phyloP scores from a whole-genome alignment of 768 basidiomycete species.

The Boletales sp. region DNA sequence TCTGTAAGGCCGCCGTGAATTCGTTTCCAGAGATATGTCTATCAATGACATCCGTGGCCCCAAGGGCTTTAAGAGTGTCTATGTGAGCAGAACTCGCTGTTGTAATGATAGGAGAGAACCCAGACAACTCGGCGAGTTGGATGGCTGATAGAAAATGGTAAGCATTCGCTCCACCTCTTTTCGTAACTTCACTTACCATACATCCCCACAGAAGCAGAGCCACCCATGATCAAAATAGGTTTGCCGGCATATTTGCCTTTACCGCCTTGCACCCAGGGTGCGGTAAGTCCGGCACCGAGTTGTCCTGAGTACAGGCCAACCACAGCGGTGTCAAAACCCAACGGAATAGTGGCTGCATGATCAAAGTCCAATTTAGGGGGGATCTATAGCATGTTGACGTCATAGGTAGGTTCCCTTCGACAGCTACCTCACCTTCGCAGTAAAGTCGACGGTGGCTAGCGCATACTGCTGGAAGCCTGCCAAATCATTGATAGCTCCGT shows the following conservation, averaged over 20 bases:
- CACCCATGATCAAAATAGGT: constrained; percentile 48
- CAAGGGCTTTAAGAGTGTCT: constrained; percentile 31
- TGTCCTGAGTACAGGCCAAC: constrained; percentile 41
- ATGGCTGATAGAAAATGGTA: constrained; percentile 22
- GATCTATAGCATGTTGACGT: constrained; percentile 31
- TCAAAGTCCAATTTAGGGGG: constrained; percentile 43
- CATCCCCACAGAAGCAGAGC: constrained; percentile 47
- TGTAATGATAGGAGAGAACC: constrained; percentile 41
- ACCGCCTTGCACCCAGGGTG: constrained; percentile 33
- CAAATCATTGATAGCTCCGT: constrained; percentile 29
- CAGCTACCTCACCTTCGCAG: constrained; percentile 32
- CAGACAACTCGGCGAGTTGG: constrained; percentile 39
- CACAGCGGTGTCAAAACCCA: constrained; percentile 44
- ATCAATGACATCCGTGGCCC: constrained; percentile 41
- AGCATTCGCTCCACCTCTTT: background rate
- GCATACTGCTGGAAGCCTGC: constrained; percentile 41
- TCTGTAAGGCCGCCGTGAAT: constrained; percentile 18
- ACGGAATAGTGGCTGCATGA: constrained; percentile 44
- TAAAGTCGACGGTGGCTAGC: constrained; percentile 27
- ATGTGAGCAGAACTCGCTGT: constrained; percentile 33
- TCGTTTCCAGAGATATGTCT: constrained; percentile 17
- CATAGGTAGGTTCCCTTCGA: background rate
- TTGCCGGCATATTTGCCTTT: constrained; percentile 36
- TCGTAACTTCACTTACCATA: constrained; percentile 31
- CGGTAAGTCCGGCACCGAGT: constrained; percentile 37